Evolutionary conservation across 108 stramenopile genomes (phyloP).

Genomic region (Skeletonema tropicum): DNA sequence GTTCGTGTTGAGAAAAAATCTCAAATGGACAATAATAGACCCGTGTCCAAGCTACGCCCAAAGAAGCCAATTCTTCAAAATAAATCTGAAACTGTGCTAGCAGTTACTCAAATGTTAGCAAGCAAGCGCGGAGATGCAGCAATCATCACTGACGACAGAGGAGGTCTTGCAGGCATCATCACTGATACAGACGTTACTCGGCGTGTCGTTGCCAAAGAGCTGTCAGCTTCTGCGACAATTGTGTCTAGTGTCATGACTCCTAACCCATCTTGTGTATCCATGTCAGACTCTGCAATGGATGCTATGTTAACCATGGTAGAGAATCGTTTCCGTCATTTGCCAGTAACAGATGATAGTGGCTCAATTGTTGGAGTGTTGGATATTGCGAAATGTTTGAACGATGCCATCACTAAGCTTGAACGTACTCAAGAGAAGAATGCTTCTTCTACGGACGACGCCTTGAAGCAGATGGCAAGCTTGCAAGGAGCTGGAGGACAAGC

Average conservation of each 20-base stretch:
- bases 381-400: slow-evolving; percentile 95
- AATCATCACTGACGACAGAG: slow-evolving; percentile 54
- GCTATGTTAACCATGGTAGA: slow-evolving; percentile 93
- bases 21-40: slow-evolving; percentile 1
- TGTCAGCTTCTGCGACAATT: slow-evolving; percentile 60
- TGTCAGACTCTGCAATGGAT: slow-evolving; percentile 85
- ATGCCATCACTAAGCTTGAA: slow-evolving; percentile 90
- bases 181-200: slow-evolving; percentile 86
- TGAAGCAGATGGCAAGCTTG: slow-evolving; percentile 55
- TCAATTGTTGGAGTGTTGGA: slow-evolving; percentile 89
- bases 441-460: slow-evolving; percentile 62
- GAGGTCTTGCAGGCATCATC: slow-evolving; percentile 84
- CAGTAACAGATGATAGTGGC: slow-evolving; percentile 86
- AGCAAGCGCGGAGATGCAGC: slow-evolving; percentile 72
- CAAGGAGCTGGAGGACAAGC: slow-evolving; percentile 72
- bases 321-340: slow-evolving; percentile 92
- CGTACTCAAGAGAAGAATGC: slow-evolving; percentile 58
- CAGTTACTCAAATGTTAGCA: slow-evolving; percentile 65
- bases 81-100: slow-evolving; percentile 57
- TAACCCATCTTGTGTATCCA: slow-evolving; percentile 81
- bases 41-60: slow-evolving; percentile 79
- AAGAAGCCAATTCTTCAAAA: slow-evolving; percentile 50
- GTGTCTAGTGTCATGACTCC: slow-evolving; percentile 84
- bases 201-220: slow-evolving; percentile 72
- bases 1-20: slow-evolving; percentile 7